Base-by-base conservation (phyloP, 1,139 yeast species). In the Candida sp. region DNA sequence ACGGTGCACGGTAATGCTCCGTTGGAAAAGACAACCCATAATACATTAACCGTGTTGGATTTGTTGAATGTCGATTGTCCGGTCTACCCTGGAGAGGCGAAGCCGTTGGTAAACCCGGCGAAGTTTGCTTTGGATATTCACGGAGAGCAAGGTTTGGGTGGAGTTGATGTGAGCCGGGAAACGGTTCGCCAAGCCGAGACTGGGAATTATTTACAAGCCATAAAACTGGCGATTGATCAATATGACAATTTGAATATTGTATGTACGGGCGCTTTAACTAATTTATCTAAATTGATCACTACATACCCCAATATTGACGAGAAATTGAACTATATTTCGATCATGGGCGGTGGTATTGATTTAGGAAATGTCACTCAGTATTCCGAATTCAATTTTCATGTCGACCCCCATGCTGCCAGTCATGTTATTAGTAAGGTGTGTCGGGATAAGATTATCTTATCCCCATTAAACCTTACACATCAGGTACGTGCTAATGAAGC, bases 1-100 rank as follows among this genome's bases (percentile, higher is more conserved):
- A 85, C 96, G 0, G 87, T 86, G 5, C 87, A 82, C 56, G 97
- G 97, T 1, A 87, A 87, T 55, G 83, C 93, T 0, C 75, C 89
- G 2, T 66, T 87, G 15, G 70, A 68, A 5, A 70, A 77, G 53
- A 87, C 96, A 2, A 83, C 95, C 2, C 71, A 71, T 44, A 89
- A 89, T 56, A 77, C 96, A 0, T 64, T 87, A 40, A 80, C 86
- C 1, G 57, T 89, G 22, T 63, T 87, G 27, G 84, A 90, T 5
- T 81, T 81, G 1, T 68, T 82, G 46, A 75, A 76, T 4, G 51
- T 60, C 22, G 59, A 67, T 27, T 40, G 50, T 9, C 70, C 71
- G n/a, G 90, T 89, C 1, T 88, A 79, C 53, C 68, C 80, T 5
- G 96, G 97, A 0, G 79, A 81, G 19, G 69, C 61, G 3, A 60